Conservation (phyloP, 768 basidiomycete species). For the Hypholoma sublateritium region DNA sequence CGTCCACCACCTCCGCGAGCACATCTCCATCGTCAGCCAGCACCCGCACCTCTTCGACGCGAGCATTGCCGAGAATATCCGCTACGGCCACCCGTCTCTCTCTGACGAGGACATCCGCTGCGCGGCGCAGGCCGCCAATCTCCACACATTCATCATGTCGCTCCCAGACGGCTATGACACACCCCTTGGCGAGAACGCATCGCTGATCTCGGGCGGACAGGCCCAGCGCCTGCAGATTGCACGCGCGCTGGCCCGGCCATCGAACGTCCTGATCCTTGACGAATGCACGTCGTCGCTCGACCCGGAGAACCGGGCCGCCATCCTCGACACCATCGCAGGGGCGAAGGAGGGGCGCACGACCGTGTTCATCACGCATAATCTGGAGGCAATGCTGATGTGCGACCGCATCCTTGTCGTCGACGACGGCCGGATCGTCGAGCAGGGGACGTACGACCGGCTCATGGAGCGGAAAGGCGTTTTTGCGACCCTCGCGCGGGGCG, state of each 20-base stretch:
- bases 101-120: slow-evolving; percentile 51
- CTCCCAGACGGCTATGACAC: slow-evolving; percentile 81
- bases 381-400: slow-evolving; percentile 84
- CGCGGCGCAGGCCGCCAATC: slow-evolving; percentile 68
- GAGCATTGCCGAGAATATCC: slow-evolving; percentile 75
- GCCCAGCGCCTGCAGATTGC: slow-evolving; percentile 89
- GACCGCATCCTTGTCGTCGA: slow-evolving; percentile 79
- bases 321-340: slow-evolving; percentile 67
- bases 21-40: slow-evolving; percentile 79
- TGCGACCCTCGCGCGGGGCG: slow-evolving; percentile 71
- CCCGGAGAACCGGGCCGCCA: slow-evolving; percentile 73
- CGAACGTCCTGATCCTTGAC: slow-evolving; percentile 79
- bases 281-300: slow-evolving; percentile 93
- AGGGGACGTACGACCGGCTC: slow-evolving; percentile 70
- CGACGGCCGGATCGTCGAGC: slow-evolving; percentile 73
- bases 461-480: slow-evolving; percentile 66
- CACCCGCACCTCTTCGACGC: slow-evolving; percentile 78
- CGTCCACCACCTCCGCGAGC: slow-evolving; percentile 65
- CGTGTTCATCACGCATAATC: slow-evolving; percentile 88
- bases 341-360: slow-evolving; percentile 74
- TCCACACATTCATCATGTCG: slow-evolving; percentile 72
- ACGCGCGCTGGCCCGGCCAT: slow-evolving; percentile 75
- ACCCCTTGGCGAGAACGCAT: slow-evolving; percentile 79
- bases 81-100: slow-evolving; percentile 56
- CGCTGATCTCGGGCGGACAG: slow-evolving; percentile 90